These are phyloP conservation scores for Abortiporus biennis DNA, from an alignment of 1,284 basidiomycete species.

Conservation along the genomic window DNA sequence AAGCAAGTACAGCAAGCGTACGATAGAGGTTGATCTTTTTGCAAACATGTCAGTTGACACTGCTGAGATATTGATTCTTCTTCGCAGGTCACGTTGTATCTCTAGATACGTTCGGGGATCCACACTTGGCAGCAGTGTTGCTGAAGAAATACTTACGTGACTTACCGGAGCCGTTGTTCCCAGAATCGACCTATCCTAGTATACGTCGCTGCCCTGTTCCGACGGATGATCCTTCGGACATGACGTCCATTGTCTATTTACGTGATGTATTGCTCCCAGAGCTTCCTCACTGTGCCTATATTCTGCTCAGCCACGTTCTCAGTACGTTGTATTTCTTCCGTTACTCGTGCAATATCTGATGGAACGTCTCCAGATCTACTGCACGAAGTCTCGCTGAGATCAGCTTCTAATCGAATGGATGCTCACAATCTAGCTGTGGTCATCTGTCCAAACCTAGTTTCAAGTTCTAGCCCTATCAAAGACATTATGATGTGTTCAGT, in stretches of 20 bases:
- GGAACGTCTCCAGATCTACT: conserved; percentile 55
- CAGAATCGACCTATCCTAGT: conserved; percentile 56
- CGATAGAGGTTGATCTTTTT: conserved; percentile 52
- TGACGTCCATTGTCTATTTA: conserved; percentile 55
- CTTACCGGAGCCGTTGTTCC: conserved; percentile 70
- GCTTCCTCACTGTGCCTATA: conserved; percentile 64
- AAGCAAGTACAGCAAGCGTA: conserved; percentile 76
- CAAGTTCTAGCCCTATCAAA: conserved; percentile 55
- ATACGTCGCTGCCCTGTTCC: conserved; percentile 65
- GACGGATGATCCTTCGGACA: conserved; percentile 46
- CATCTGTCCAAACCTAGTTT: conserved; percentile 72
- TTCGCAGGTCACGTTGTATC: conserved; percentile 67
- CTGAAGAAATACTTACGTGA: conserved; percentile 82
- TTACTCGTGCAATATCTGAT: conserved; percentile 4
- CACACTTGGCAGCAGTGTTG: conserved; percentile 77
- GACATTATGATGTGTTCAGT: conserved; percentile 70
- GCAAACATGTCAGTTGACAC: background rate
- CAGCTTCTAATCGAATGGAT: conserved; percentile 71
- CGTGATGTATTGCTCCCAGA: conserved; percentile 61
- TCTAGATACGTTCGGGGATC: conserved; percentile 66
- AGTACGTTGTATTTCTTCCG: conserved; percentile 41
- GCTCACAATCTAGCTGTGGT: conserved; percentile 78
- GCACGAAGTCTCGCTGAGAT: conserved; percentile 67
- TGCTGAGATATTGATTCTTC: background rate
- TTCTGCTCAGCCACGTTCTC: conserved; percentile 65